A percentile compares a stretch with the other conserved stretches of the same genome.
Conservation (phyloP, 192 early-diverging fungal genomes). For the Rhizophagus sp. region DNA sequence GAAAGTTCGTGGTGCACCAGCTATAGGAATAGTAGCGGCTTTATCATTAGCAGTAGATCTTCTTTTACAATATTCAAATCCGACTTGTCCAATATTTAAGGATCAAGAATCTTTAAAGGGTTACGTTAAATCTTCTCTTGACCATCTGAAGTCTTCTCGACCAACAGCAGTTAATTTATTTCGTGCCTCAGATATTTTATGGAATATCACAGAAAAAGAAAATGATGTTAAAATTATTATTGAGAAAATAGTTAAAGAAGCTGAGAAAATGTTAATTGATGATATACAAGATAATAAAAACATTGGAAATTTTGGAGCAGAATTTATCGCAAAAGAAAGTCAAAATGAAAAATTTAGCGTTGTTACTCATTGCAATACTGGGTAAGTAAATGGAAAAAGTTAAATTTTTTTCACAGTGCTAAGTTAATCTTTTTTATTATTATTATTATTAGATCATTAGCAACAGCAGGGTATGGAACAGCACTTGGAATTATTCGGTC, state of each 20-base stretch:
- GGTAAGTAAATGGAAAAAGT: conserved; percentile 47
- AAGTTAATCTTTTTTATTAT: conserved; percentile 9
- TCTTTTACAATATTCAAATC: conserved; percentile 19
- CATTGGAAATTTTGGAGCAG: conserved; percentile 82
- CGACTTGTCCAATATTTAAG: conserved; percentile 16
- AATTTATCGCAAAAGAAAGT: conserved; percentile 59
- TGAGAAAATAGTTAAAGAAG: conserved; percentile 64
- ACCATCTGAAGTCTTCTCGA: conserved; percentile 84
- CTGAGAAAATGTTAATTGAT: conserved; percentile 81
- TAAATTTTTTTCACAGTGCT: neutral
- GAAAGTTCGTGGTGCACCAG: conserved; percentile 92
- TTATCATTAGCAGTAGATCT: conserved; percentile 87
- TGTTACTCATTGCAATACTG: conserved; percentile 98
- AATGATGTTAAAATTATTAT: conserved; percentile 49
- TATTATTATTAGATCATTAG: conserved; percentile 53
- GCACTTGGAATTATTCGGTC: conserved; percentile 92
- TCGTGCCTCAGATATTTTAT: conserved; percentile 71
- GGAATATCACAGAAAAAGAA: conserved; percentile 34
- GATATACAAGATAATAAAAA: conserved; percentile 87
- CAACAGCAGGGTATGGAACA: conserved; percentile 86
- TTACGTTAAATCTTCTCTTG: conserved; percentile 63
- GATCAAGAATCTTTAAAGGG: conserved; percentile 6
- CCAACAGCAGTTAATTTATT: conserved; percentile 98
- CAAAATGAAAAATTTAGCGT: conserved; percentile 52
- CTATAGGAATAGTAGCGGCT: conserved; percentile 96